Conservation (phyloP, 2,329 filamentous ascomycete genomes). For the Nemania bipapillata region DNA sequence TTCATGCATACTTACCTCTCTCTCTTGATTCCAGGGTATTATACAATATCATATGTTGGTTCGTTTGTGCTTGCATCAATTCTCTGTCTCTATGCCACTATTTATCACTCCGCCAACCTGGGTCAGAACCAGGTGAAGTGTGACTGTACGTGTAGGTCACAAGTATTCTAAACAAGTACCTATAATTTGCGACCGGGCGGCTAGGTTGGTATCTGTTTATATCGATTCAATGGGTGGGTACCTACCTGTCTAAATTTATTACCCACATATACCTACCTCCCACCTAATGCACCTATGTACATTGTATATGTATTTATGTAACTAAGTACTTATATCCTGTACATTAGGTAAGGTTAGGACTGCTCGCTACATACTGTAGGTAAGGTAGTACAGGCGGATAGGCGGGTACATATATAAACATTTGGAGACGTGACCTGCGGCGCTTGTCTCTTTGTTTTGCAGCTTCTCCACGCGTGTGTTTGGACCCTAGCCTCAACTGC, state of each 20-base stretch:
- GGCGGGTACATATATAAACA: neutral
- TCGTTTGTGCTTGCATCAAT: neutral
- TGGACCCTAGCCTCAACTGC: neutral
- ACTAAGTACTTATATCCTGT: too few species aligned
- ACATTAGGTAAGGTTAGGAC: too few species aligned
- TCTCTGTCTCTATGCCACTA: too few species aligned
- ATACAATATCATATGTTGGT: neutral
- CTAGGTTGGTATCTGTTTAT: neutral
- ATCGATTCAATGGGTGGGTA: neutral
- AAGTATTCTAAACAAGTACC: too few species aligned
- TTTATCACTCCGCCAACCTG: too few species aligned
- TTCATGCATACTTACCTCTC: neutral
- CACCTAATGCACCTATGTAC: neutral
- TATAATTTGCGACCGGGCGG: neutral
- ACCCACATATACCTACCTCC: neutral
- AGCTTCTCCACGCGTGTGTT: constrained; percentile 20
- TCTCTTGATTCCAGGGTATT: neutral
- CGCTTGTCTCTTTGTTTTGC: constrained; percentile 25
- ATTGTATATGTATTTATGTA: too few species aligned
- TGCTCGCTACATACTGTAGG: too few species aligned
- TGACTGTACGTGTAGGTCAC: too few species aligned
- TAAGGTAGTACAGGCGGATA: neutral
- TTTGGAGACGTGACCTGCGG: constrained; percentile 1
- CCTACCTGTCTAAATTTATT: too few species aligned
- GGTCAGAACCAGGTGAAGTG: too few species aligned